Conservation (phyloP, 2,329 filamentous ascomycete genomes). For the Coniochaeta sp. region DNA sequence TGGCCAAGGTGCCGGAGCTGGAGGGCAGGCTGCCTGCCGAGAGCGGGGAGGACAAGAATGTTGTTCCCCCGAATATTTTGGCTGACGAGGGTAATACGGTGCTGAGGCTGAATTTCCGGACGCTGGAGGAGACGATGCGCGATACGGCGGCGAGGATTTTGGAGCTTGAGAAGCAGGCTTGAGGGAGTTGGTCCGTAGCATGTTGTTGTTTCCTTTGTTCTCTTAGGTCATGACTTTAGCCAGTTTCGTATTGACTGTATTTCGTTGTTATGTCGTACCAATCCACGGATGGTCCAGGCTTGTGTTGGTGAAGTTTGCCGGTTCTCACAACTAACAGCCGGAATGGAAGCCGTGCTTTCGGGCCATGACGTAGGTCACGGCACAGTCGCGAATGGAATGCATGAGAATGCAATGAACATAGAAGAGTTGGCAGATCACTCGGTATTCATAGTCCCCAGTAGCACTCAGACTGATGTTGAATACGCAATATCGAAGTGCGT, state of each 20-base stretch:
- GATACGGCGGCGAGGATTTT: constrained; percentile 11
- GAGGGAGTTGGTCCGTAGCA: neutral
- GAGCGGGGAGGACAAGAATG: constrained; percentile 14
- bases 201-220: no score
- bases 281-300: no score
- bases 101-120: constrained; percentile 8
- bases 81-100: constrained; percentile 9
- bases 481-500: no score
- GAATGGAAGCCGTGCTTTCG: neutral
- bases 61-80: constrained; percentile 8
- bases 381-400: neutral
- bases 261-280: no score
- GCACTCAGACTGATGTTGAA: no score
- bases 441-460: no score
- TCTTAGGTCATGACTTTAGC: no score
- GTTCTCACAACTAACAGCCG: no score
- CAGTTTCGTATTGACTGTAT: no score
- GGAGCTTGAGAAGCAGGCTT: constrained; percentile 10
- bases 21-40: constrained; percentile 17
- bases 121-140: constrained; percentile 11
- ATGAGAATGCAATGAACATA: no score
- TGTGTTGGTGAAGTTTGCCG: no score
- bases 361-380: neutral
- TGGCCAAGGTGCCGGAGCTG: constrained; percentile 17
- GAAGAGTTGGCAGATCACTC: no score